These are phyloP conservation scores for Baorangia bicolor DNA, from an alignment of 768 basidiomycete species.

Conservation along the genomic window DNA sequence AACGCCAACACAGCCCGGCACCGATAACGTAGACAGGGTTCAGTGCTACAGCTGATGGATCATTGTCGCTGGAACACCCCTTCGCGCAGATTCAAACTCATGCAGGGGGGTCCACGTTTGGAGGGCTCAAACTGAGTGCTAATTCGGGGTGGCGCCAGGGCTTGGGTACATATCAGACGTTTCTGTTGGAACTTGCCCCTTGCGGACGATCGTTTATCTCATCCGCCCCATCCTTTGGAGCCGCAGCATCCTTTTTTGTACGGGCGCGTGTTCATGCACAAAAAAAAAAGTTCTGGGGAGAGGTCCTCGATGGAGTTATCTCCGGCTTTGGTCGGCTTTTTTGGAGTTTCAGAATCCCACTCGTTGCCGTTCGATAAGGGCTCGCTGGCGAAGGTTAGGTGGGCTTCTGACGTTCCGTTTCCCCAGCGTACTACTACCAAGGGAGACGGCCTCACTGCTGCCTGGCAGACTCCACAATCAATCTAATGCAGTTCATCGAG, in stretches of 20 bases:
- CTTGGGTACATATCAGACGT: conserved; percentile 26
- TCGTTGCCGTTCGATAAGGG: conserved; percentile 2
- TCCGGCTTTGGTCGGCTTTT: not conserved
- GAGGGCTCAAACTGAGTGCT: conserved; percentile 20
- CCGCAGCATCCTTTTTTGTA: conserved; percentile 8
- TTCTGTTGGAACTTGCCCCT: conserved; percentile 32
- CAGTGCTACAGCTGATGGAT: conserved; percentile 10
- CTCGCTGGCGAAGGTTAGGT: not conserved
- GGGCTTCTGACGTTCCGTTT: not conserved
- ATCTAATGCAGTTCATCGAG: not conserved
- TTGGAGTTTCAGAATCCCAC: not conserved
- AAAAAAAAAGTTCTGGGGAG: not conserved
- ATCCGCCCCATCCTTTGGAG: conserved; percentile 2
- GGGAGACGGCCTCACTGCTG: not conserved
- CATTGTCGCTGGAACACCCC: conserved; percentile 6
- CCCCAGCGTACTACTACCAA: not conserved
- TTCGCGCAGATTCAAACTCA: not conserved
- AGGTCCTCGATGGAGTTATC: conserved; percentile 18
- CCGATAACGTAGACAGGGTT: conserved; percentile 10
- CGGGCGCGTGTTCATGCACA: conserved; percentile 9
- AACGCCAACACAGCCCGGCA: conserved; percentile 17
- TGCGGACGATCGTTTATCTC: conserved; percentile 20
- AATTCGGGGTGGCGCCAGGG: conserved; percentile 7
- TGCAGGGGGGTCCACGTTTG: conserved; percentile 15
- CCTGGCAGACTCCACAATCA: not conserved